Percentiles rank a stretch among this genome's conserved stretches.
phyloP scores from a whole-genome alignment of 1,284 basidiomycete genomes.

The Schizophyllum amplum region DNA sequence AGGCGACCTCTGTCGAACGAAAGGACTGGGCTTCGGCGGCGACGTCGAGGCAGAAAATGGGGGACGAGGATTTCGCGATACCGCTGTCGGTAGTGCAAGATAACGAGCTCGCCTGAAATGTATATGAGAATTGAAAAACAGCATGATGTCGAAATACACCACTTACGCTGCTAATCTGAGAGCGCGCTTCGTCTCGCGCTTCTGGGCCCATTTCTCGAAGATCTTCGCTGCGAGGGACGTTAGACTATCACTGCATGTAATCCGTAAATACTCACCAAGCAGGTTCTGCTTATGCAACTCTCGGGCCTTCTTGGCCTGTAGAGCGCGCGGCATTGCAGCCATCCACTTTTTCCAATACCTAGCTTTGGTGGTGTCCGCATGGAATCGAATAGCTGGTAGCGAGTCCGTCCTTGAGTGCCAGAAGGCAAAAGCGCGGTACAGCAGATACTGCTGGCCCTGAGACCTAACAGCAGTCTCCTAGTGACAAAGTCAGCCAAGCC shows the following conservation, averaged over 20 bases:
- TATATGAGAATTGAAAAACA: conserved; percentile 7
- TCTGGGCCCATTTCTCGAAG: conserved; percentile 57
- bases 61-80: conserved; percentile 1
- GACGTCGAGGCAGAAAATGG: not conserved
- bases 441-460: conserved; percentile 48
- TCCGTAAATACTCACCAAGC: conserved; percentile 41
- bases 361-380: conserved; percentile 49
- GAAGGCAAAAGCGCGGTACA: conserved; percentile 58
- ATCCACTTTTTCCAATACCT: conserved; percentile 62
- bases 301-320: conserved; percentile 56
- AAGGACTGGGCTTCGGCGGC: not conserved
- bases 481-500: conserved; percentile 6
- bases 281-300: conserved; percentile 47
- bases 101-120: conserved; percentile 36
- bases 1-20: not conserved
- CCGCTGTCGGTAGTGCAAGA: conserved; percentile 38
- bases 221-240: conserved; percentile 36
- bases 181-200: conserved; percentile 59
- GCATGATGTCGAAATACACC: conserved; percentile 13
- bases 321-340: conserved; percentile 57
- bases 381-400: conserved; percentile 67
- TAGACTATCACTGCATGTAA: conserved; percentile 7
- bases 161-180: conserved; percentile 77
- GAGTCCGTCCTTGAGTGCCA: conserved; percentile 72
- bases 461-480: conserved; percentile 56